Evolutionary conservation across 768 basidiomycete species (phyloP), one percentile per base, ranked within the genome.

Genomic region (Suillus cothurnatus): DNA sequence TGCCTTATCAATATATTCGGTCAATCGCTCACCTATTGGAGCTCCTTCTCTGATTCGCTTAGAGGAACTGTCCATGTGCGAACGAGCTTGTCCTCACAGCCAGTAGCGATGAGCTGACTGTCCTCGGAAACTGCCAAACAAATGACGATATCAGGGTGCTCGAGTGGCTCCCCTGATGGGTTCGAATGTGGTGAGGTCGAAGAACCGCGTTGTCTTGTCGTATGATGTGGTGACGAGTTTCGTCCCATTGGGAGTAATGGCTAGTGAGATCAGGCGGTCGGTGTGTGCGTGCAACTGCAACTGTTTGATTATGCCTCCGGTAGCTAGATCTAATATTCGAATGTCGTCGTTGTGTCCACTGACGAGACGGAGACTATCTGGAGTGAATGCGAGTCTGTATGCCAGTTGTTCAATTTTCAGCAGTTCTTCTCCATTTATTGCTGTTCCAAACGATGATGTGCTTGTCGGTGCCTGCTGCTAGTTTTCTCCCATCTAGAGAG

Each of bases 401-500:
- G 45, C 45, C 4, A n/a, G 45, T 7, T 49, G 47, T 49, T 49
- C 47, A 23, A 49, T 49, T 6, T 49, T 23, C 12, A 49, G 47
- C 23, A 49, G 6, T 23, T 49, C 47, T 49, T 59, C 2, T 36
- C 58, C 58, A 23, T 14, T 26, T 9, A n/a, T 3, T 6, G 58
- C n/a, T 9, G 12, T 23, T 36, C 58, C 58, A 60, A 17, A 60
- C 12, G 31, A 23, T 41, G 58, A 60, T 66, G 12, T 41, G n/a
- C 43, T 66, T 61, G 17, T 36, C 36, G 1, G 64, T 59, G 60
- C 55, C 64, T 31, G 61, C 64, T 41, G 61, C 61, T n/a, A 69
- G 34, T 7, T 50, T 50, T 26, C 0, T 17, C 23, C 49, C 49
- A 50, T 50, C 26, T 3, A 7, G 23, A 7, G 49, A 50, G 49